Evolutionary conservation across 1,139 yeast genomes (phyloP), one percentile per base, ranked within the genome.

Genomic region (Suhomyces bokatorum): DNA sequence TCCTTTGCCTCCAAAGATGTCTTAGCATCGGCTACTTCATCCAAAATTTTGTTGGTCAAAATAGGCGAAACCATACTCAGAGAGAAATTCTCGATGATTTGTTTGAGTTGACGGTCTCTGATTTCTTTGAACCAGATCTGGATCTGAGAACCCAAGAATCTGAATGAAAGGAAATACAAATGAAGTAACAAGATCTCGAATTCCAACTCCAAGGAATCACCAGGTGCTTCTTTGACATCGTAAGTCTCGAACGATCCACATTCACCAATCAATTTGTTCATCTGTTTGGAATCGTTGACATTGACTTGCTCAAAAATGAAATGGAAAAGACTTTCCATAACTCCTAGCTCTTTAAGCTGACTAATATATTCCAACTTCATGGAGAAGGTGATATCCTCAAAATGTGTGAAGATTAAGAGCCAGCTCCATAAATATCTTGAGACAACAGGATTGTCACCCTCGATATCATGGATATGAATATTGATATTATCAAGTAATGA

Each of bases 111-210:
- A 41, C 77, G 73, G 57, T 83, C 81, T 43, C 85, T 70, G 26
- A 83, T 67, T 10, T 78, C 79, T 46, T 80, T 71, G 65, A 75
- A 89, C 97, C 97, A 90, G 9, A 68, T 64, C 56, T 86, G 87
- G 1, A 82, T 81, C 37, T 77, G 69, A 1, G 93, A 80, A 1
- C 95, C 95, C 39, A 85, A 71, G 55, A 77, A 73, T 44, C 73
- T 70, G 58, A 87, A 76, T 2, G 82, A 60, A 43, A 75, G 68
- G 61, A 77, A 88, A 57, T 79, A 78, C 38, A 86, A 60, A 56
- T 85, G 82, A 14, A 78, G 66, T 14, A 81, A 59, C 17, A 81
- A 53, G 32, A 72, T 63, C 37, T 70, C 69, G 42, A 62, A 48
- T 42, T 66, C 70, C 26, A 56, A 55, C 3, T 50, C 47, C 2